A percentile compares a stretch with the other conserved stretches of the same genome.
Evolutionary conservation across 495 filamentous ascomycete species (phyloP).

Genomic region (Talaromyces borbonicus): DNA sequence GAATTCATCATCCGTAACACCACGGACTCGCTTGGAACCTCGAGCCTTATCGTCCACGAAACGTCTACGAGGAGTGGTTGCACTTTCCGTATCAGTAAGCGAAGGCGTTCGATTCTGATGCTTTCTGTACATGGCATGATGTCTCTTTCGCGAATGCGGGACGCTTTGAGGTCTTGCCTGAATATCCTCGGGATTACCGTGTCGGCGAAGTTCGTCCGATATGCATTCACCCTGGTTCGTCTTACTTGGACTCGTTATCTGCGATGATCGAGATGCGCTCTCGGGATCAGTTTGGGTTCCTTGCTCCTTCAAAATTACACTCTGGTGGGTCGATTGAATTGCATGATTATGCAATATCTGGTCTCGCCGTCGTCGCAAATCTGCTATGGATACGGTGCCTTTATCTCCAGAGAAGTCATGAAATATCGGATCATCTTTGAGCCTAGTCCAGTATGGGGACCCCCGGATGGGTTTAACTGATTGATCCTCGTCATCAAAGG

Average conservation of each 20-base stretch:
- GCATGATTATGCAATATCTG: slow-evolving; percentile 8
- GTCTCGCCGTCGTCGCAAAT: slow-evolving; percentile 4
- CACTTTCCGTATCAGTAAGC: background rate
- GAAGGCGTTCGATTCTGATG: background rate
- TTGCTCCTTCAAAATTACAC: slow-evolving; percentile 5
- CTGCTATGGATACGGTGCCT: slow-evolving; percentile 3
- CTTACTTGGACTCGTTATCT: no score
- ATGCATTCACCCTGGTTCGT: no score
- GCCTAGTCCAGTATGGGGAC: slow-evolving; percentile 12
- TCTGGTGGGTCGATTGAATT: background rate
- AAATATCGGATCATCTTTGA: slow-evolving; percentile 16
- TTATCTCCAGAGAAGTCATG: slow-evolving; percentile 15
- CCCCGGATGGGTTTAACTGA: slow-evolving; percentile 7
- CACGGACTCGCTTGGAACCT: background rate
- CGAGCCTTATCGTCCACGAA: background rate
- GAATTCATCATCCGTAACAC: background rate
- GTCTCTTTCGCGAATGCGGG: background rate
- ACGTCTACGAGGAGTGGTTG: background rate
- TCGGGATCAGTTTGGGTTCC: slow-evolving; percentile 6
- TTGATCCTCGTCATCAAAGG: slow-evolving; percentile 8
- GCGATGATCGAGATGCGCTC: no score
- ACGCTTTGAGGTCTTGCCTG: background rate
- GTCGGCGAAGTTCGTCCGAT: no score
- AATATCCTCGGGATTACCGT: no score
- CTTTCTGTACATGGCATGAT: background rate